Conservation (phyloP, 2,329 filamentous ascomycete genomes). For the Aspergillus phoenicis region DNA sequence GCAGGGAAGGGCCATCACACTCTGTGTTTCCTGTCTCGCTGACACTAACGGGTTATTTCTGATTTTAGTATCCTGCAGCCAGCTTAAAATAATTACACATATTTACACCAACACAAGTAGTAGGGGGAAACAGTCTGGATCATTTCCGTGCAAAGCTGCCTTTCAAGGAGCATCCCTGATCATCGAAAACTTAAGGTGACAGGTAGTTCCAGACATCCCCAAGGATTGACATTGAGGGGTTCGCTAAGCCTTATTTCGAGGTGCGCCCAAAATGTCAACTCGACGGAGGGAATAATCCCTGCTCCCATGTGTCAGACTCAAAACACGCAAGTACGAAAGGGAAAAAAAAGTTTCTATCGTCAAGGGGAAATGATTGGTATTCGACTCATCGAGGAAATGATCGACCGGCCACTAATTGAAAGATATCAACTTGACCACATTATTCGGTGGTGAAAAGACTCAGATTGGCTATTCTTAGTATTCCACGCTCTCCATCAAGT, state of each 20-base stretch:
- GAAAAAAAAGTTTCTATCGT: not conserved
- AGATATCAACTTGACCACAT: not conserved
- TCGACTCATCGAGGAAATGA: slow-evolving; percentile 10
- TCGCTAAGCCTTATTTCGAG: slow-evolving; percentile 13
- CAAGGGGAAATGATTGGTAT: not conserved
- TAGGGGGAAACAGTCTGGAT: not conserved
- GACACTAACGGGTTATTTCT: not conserved
- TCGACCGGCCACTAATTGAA: slow-evolving; percentile 2
- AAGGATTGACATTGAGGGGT: slow-evolving; percentile 2
- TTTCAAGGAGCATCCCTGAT: slow-evolving; percentile 1
- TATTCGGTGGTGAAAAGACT: not conserved
- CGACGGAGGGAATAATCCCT: slow-evolving; percentile 8
- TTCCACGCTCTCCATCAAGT: not conserved
- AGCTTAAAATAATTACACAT: not conserved
- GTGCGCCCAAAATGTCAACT: slow-evolving; percentile 1
- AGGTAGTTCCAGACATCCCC: not conserved
- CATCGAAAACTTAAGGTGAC: not conserved
- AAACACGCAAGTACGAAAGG: not conserved
- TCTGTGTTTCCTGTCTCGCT: not conserved
- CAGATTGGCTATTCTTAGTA: slow-evolving; percentile 15
- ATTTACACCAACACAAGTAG: not conserved
- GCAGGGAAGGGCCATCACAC: not conserved
- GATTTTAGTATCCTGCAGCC: not conserved
- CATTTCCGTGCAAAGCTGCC: not conserved
- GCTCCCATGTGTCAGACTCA: slow-evolving; percentile 12